Evolutionary conservation across 768 basidiomycete genomes (phyloP).

Genomic region (Gyrodon lividus): DNA sequence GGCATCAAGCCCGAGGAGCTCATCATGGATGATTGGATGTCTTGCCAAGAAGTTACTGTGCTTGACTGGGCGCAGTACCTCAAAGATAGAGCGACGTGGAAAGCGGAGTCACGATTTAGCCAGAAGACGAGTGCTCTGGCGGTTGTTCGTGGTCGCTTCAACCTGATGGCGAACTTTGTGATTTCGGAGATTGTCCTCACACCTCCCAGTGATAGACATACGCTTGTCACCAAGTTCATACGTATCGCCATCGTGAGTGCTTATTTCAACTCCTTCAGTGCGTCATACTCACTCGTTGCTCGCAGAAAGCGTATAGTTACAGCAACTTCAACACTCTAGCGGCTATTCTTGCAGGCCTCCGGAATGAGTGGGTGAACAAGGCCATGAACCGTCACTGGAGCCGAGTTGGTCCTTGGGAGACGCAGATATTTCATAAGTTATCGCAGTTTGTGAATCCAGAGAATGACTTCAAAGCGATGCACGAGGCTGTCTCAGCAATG

Average conservation of each 20-base stretch:
- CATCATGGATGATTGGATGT: conserved; percentile 70
- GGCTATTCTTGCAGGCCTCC: conserved; percentile 77
- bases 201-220: conserved; percentile 57
- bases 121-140: conserved; percentile 71
- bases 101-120: conserved; percentile 54
- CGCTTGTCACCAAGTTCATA: conserved; percentile 76
- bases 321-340: conserved; percentile 79
- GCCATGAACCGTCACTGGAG: conserved; percentile 70
- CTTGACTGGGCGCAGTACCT: conserved; percentile 84
- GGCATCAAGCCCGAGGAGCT: conserved; percentile 86
- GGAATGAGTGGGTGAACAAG: conserved; percentile 62
- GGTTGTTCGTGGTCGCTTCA: conserved; percentile 78
- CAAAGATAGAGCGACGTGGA: conserved; percentile 69
- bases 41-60: conserved; percentile 59
- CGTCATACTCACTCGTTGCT: conserved; percentile 1
- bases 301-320: conserved; percentile 75
- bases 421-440: conserved; percentile 70
- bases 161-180: conserved; percentile 79
- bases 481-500: conserved; percentile 60
- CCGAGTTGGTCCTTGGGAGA: conserved; percentile 67
- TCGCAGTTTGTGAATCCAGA: conserved; percentile 59
- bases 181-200: conserved; percentile 80
- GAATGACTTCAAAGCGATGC: conserved; percentile 75
- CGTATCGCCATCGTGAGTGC: conserved; percentile 78
- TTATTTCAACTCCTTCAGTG: neutral